Evolutionary conservation across 1,139 yeast genomes (phyloP), one percentile per base, ranked within the genome.

Genomic region (Eremothecium sinecaudum): DNA sequence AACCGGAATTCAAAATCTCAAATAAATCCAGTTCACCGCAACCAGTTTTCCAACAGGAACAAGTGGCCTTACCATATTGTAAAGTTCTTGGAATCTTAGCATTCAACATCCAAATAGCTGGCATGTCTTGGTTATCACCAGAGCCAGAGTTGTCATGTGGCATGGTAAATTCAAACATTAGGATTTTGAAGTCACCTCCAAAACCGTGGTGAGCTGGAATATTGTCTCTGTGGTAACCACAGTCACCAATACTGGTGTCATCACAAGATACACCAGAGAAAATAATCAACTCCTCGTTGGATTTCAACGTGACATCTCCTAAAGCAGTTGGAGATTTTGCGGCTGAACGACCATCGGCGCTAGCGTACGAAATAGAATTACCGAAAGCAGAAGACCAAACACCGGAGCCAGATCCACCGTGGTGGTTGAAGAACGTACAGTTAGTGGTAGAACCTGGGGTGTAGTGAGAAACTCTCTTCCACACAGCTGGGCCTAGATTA

Each of bases 41-140:
- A 33, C 97, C 97, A 25, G 94, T 73, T 46, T 75, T 59, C 98
- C 98, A 90, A 70, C 97, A 90, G 18, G 96, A 84, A 67, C 96
- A 81, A 9, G 67, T 63, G 38, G 76, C 62, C 38, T 66, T 67
- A 56, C 92, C 92, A 56, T 87, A 90, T 65, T 90, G 96, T 42
- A 81, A 61, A 37, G 95, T 87, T 66, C 97, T 77, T 53, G 97
- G 95, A 50, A 87, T 82, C 62, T 82, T 79, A 28, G 96, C 94
- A 56, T 87, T 87, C 57, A 87, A 73, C 54, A 87, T 67, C 98
- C 90, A 79, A 47, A 79, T 72, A 37, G 86, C 87, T 33, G 90
- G 86, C 79, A 79, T 67, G 57, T 79, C 79, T 35, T 62, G 59
- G 40, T 45, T 51, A 12, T 43, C 48, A 36, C 49, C 41, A 33